Base-by-base conservation (phyloP, 768 basidiomycete genomes). In the Calocera cornea region DNA sequence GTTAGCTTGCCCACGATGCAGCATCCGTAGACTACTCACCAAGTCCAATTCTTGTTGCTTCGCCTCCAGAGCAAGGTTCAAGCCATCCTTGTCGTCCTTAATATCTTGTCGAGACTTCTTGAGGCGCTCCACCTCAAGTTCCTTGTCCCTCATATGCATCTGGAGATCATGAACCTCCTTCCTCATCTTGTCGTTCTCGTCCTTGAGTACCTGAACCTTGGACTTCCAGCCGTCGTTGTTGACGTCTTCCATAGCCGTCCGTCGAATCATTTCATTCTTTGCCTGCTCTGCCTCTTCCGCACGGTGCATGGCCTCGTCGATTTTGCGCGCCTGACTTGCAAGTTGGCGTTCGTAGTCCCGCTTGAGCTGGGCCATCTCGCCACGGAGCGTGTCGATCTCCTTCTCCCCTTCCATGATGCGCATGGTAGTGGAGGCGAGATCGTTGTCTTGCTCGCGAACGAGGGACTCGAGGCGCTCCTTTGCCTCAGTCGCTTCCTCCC, bases 1-100 rank as follows among this genome's bases (percentile, higher is more conserved):
- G 50, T 64, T 11, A 29, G 67, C 22, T 31, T 41, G n/a, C 40
- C 29, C 72, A 27, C 41, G 54, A 22, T 41, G 33, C 19, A 69
- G 49, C 72, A 69, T 0, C 24, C 31, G 50, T 5, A 31, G 41
- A 41, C 41, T 27, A 81, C 84, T 65, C 68, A 97, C 94, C 76
- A 95, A 74, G 74, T 95, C 92, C 41, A 97, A 78, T 75, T 95
- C 94, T 75, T 95, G 92, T 73, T 97, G 94, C 77, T 97, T 97
- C 29, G 92, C 87, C 76, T 95, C 92, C 66, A 97, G 77, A 0
- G 93, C 94, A 38, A 95, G 92, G 72, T 95, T 94, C 72, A 95
- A 77, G n/a, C 90, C 88, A 63, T 83, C 77, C 24, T 89, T 75
- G 75, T 95, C 93, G 47, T 93, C 88, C 75, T 87, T 86, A 69